Conservation (phyloP, 371 early-diverging fungal species). For the Fennellomyces sp. region DNA sequence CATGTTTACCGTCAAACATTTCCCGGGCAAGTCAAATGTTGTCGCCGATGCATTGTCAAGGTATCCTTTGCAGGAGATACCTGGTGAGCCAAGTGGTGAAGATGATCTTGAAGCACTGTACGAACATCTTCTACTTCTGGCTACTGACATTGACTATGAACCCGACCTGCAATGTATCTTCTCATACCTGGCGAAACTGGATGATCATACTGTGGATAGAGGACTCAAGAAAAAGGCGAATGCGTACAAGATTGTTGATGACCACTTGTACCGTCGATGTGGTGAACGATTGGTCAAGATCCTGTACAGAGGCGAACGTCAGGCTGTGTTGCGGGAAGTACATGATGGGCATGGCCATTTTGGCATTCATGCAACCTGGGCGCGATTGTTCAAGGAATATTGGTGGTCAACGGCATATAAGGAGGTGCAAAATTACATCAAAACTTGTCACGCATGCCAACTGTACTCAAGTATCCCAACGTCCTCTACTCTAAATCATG, state of each 20-base stretch:
- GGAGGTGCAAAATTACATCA: neutral
- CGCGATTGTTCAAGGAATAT: neutral
- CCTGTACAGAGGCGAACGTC: neutral
- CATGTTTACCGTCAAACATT: neutral
- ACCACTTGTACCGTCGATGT: neutral
- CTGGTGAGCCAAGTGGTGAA: neutral
- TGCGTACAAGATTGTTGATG: neutral
- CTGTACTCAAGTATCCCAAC: neutral
- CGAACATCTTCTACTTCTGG: neutral
- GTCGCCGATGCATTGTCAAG: slow-evolving; percentile 10
- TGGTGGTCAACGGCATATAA: slow-evolving; percentile 10
- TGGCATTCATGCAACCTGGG: slow-evolving; percentile 8
- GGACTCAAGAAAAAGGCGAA: neutral
- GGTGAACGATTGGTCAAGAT: neutral
- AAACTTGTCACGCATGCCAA: neutral
- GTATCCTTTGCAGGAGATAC: slow-evolving; percentile 4
- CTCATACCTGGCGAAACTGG: neutral
- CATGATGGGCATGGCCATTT: slow-evolving; percentile 14
- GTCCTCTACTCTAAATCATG: neutral
- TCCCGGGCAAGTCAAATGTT: slow-evolving; percentile 4
- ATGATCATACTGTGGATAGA: neutral
- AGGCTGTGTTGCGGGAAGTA: neutral
- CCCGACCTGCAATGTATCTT: neutral
- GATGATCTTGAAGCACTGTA: neutral
- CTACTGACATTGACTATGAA: neutral